Evolutionary conservation across 768 basidiomycete genomes (phyloP).

Genomic region (Agaricus sinodeliciosus): DNA sequence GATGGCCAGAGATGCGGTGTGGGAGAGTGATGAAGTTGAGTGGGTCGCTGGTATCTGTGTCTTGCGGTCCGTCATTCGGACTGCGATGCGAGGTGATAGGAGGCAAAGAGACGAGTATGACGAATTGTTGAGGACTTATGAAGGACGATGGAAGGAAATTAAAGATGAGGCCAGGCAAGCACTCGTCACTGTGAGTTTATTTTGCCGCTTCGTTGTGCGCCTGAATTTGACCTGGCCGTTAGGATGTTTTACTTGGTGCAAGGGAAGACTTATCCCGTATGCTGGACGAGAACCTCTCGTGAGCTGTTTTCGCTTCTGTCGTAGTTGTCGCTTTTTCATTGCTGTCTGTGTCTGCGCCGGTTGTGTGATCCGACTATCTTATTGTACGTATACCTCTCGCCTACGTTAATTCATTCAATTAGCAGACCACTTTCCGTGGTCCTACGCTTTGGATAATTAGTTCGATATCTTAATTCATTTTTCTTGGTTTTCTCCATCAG

Average conservation of each 20-base stretch:
- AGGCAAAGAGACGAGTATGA: constrained; percentile 48
- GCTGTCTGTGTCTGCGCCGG: not conserved
- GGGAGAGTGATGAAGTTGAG: constrained; percentile 62
- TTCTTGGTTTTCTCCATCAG: not conserved
- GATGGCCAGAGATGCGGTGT: constrained; percentile 59
- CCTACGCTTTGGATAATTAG: not conserved
- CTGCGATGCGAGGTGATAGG: constrained; percentile 39
- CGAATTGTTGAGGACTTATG: constrained; percentile 48
- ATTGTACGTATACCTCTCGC: constrained; percentile 6
- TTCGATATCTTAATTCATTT: not conserved
- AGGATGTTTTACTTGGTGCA: constrained; percentile 8
- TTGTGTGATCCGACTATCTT: not conserved
- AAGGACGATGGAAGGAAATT: constrained; percentile 66
- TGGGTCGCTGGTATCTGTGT: constrained; percentile 63
- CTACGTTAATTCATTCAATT: not conserved
- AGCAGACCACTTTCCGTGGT: no score
- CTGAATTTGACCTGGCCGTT: not conserved
- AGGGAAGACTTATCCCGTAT: constrained; percentile 9
- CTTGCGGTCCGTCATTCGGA: constrained; percentile 50
- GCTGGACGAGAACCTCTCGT: constrained; percentile 6
- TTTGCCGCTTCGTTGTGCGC: not conserved
- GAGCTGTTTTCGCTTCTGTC: not conserved
- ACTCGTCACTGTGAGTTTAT: constrained; percentile 43
- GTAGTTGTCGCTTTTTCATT: no score
- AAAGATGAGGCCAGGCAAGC: constrained; percentile 60